phyloP scores from a whole-genome alignment of 768 basidiomycete genomes.

The Agrocybe pediades region DNA sequence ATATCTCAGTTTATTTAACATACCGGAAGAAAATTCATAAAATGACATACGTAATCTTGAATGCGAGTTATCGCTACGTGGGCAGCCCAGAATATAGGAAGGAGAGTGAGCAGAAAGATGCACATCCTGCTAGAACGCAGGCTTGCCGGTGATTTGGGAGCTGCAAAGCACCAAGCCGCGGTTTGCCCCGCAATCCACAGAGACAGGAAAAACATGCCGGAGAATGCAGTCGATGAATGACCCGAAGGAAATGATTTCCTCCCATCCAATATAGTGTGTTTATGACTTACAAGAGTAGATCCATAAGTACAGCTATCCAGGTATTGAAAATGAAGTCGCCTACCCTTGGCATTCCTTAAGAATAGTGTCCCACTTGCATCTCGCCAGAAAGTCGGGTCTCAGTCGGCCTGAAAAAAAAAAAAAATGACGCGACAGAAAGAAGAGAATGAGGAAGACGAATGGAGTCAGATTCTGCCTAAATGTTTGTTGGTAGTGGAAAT shows the following conservation, averaged over 20 bases:
- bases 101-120: conserved; percentile 46
- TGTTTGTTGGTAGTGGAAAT: not conserved
- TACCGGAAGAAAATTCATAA: not conserved
- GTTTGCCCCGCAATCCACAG: conserved; percentile 69
- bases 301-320: not conserved
- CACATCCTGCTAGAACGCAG: conserved; percentile 48
- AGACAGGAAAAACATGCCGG: conserved; percentile 64
- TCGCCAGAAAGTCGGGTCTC: conserved; percentile 66
- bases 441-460: not conserved
- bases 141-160: conserved; percentile 34
- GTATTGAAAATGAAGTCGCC: conserved; percentile 4
- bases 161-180: conserved; percentile 54
- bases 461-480: not conserved
- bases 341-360: conserved; percentile 59
- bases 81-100: conserved; percentile 55
- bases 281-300: not conserved
- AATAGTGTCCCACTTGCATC: conserved; percentile 60
- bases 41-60: conserved; percentile 63
- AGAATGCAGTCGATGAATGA: conserved; percentile 67
- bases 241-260: conserved; percentile 70
- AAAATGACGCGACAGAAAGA: too few relatives aligned
- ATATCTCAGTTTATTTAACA: not conserved
- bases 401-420: conserved; percentile 40
- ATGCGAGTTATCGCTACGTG: conserved; percentile 65
- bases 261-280: conserved; percentile 42